phyloP scores from a whole-genome alignment of 164 flowering plant genomes.

The Buxus sempervirens region DNA sequence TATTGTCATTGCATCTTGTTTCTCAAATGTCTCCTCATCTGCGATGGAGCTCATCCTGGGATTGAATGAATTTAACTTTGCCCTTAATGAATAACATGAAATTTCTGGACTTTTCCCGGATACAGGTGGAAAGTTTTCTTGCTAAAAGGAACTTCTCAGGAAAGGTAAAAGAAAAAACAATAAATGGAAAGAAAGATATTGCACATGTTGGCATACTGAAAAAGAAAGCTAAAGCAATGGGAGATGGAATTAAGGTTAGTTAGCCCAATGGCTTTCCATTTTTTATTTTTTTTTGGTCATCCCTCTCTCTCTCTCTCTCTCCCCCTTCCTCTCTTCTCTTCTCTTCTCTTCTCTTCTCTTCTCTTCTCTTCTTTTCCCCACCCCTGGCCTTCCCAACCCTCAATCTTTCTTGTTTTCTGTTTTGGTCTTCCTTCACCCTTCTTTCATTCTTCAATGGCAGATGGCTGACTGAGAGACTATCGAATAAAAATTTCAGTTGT shows the following conservation, averaged over 20 bases:
- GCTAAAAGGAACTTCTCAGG: slow-evolving; percentile 37
- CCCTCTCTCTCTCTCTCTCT: no score
- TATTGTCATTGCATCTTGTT: not conserved
- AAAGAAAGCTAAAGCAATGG: slow-evolving; percentile 60
- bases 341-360: no score
- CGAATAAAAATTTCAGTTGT: no score
- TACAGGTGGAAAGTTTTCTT: slow-evolving; percentile 51
- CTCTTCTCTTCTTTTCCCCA: no score
- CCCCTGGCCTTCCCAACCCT: no score
- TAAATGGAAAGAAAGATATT: slow-evolving; percentile 36
- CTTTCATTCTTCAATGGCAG: no score
- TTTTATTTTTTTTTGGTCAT: not conserved
- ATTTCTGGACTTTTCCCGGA: slow-evolving; percentile 13
- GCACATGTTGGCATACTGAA: slow-evolving; percentile 27
- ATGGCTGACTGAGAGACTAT: no score
- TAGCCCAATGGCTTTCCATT: slow-evolving; percentile 4
- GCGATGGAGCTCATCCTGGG: not conserved
- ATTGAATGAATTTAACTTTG: not conserved
- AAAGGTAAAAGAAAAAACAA: slow-evolving; percentile 41
- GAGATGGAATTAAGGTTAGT: slow-evolving; percentile 70
- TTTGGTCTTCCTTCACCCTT: no score
- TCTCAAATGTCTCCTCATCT: not conserved
- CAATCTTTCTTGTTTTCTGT: no score
- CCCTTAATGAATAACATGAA: not conserved
- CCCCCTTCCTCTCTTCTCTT: no score